Conservation (phyloP, 805 yeast genomes). For the Saccharomycopsis synnaedendra region DNA sequence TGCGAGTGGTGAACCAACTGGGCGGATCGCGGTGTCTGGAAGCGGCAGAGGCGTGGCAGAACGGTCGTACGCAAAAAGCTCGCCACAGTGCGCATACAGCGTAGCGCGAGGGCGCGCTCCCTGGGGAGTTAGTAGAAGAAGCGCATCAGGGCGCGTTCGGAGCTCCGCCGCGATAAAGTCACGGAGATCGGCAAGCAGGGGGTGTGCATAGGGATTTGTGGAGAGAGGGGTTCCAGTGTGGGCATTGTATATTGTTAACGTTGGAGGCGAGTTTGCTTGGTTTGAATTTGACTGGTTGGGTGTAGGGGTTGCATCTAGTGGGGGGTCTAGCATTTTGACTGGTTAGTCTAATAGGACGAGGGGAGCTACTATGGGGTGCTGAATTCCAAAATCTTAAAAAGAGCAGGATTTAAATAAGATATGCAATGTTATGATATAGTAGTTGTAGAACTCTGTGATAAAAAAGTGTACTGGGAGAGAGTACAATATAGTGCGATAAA, state of each 20-base stretch:
- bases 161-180: constrained; percentile 14
- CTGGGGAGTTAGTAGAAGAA: constrained; percentile 6
- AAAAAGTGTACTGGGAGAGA: no score
- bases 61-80: constrained; percentile 12
- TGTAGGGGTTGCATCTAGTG: no score
- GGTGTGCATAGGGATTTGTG: constrained; percentile 11
- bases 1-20: constrained; percentile 21
- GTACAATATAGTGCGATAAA: no score
- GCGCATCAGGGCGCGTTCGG: constrained; percentile 7
- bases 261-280: no score
- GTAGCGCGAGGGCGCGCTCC: constrained; percentile 8
- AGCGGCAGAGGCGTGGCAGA: not conserved
- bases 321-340: no score
- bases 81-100: constrained; percentile 3
- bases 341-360: no score
- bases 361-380: no score
- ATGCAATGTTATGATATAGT: no score
- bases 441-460: no score
- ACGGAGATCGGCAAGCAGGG: constrained; percentile 7
- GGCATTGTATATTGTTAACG: constrained; percentile 5
- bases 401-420: no score
- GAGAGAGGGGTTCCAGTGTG: constrained; percentile 6
- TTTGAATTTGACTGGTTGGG: no score
- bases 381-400: no score
- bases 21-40: constrained; percentile 18